Conservation (phyloP, 2,329 filamentous ascomycete species). For the Fusarium paranaense region DNA sequence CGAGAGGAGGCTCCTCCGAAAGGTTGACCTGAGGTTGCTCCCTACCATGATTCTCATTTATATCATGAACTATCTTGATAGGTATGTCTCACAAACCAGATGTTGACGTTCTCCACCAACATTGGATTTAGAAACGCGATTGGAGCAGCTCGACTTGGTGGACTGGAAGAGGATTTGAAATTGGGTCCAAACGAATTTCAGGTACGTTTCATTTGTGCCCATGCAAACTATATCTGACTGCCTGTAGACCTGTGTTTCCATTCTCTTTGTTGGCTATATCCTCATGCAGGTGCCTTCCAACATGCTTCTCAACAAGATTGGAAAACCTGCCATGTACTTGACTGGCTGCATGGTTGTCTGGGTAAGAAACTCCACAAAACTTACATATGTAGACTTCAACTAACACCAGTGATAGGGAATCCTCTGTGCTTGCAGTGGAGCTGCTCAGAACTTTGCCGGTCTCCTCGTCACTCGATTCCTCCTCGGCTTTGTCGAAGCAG, state of each 20-base stretch:
- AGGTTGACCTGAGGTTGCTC: constrained; percentile 1
- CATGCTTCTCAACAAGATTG: constrained; percentile 20
- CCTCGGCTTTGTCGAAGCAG: constrained; percentile 60
- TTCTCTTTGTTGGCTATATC: constrained; percentile 20
- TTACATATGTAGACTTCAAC: not conserved
- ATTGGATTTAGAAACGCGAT: constrained; percentile 4
- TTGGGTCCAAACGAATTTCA: constrained; percentile 9
- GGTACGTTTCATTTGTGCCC: not conserved
- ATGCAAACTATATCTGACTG: not conserved
- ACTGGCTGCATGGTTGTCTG: constrained; percentile 5
- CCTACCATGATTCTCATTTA: constrained; percentile 8
- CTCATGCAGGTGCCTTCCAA: constrained; percentile 24
- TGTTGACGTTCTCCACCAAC: not conserved
- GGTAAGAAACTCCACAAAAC: not conserved
- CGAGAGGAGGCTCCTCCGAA: constrained; percentile 2
- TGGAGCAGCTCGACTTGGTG: constrained; percentile 8
- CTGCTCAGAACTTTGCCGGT: constrained; percentile 12
- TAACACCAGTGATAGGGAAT: not conserved
- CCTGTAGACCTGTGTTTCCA: constrained; percentile 5
- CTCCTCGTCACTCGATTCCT: constrained; percentile 51
- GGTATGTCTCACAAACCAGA: not conserved
- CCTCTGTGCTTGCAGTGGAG: constrained; percentile 11
- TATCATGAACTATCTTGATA: constrained; percentile 11
- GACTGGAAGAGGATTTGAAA: constrained; percentile 1
- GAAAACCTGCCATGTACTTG: constrained; percentile 13